Conservation (phyloP, 208 protist genomes). For the Acanthamoeba sp. region DNA sequence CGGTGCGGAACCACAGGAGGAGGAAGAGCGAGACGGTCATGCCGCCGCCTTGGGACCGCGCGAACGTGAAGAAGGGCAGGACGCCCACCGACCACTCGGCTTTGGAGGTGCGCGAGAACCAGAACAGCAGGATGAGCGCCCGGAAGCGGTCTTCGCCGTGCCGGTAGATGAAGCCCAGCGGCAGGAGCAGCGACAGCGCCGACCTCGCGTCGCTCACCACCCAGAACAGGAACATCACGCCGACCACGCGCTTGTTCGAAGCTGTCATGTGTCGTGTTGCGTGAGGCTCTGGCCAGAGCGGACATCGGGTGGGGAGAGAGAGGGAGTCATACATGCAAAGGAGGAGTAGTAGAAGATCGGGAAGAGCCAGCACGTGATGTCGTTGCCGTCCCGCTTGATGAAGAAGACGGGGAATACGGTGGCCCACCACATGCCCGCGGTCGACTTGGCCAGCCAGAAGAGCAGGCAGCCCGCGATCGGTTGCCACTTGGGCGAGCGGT, state of each 20-base stretch:
- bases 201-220: too few species aligned
- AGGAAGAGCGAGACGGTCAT: neutral
- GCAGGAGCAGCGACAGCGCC: too few species aligned
- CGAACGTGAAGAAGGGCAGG: neutral
- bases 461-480: neutral
- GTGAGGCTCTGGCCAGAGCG: neutral
- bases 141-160: too few species aligned
- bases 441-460: neutral
- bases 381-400: conserved; percentile 1
- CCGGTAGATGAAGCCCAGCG: too few species aligned
- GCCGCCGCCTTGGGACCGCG: neutral
- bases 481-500: neutral
- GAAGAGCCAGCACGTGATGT: neutral
- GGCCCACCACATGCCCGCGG: neutral
- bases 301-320: too few species aligned
- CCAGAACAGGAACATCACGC: too few species aligned
- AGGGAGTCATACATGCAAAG: too few species aligned
- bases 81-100: too few species aligned
- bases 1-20: neutral
- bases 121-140: neutral
- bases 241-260: neutral
- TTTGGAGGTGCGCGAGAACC: neutral
- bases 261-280: neutral
- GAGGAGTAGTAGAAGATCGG: neutral
- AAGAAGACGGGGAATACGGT: conserved; percentile 26